A percentile compares a stretch with the other conserved stretches of the same genome.
phyloP scores from a whole-genome alignment of 495 filamentous ascomycete species.

The Aspergillus affinis region DNA sequence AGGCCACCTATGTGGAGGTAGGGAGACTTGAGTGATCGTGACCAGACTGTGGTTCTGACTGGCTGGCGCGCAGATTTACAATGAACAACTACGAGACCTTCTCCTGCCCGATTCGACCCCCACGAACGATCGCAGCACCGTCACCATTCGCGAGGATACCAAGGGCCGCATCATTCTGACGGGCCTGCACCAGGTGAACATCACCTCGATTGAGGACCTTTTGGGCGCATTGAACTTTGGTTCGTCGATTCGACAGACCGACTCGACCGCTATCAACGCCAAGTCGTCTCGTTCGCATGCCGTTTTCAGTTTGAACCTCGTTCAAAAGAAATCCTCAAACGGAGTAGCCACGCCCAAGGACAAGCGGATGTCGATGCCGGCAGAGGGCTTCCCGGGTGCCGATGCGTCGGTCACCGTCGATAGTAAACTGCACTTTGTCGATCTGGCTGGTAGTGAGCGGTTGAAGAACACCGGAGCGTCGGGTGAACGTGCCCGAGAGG shows the following conservation, averaged over 20 bases:
- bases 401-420: constrained; percentile 83
- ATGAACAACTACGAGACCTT: constrained; percentile 90
- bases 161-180: constrained; percentile 95
- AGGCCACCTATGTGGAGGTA: constrained; percentile 94
- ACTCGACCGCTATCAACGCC: constrained; percentile 98
- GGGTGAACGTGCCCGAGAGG: constrained; percentile 92
- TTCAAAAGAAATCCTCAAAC: constrained; percentile 73
- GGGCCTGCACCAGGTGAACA: constrained; percentile 80
- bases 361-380: constrained; percentile 86
- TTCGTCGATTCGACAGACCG: constrained; percentile 92
- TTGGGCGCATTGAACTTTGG: constrained; percentile 86
- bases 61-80: constrained; percentile 71
- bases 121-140: constrained; percentile 63
- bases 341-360: constrained; percentile 57
- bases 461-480: constrained; percentile 97
- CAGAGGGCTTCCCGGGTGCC: constrained; percentile 71
- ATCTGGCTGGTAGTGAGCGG: constrained; percentile 95
- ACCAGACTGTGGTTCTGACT: neutral
- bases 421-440: constrained; percentile 98
- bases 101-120: constrained; percentile 76
- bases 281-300: constrained; percentile 98
- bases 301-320: constrained; percentile 91
- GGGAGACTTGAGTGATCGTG: neutral
- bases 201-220: constrained; percentile 91
- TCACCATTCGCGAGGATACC: constrained; percentile 89